Conservation (phyloP, 169 alveolate genomes). For the Miamiensis avidus region DNA sequence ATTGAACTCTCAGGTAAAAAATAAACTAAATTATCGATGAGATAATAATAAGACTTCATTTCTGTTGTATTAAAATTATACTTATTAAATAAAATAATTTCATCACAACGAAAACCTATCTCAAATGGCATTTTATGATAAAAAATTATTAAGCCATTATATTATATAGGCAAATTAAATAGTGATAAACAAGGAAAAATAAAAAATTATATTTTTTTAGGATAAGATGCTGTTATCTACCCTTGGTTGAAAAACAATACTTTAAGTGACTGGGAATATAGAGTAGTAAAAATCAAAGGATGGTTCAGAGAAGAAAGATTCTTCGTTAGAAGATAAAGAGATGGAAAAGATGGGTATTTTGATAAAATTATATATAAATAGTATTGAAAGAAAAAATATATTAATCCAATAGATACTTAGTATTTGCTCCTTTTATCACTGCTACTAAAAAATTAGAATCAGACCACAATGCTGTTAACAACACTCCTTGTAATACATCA, state of each 20-base stretch:
- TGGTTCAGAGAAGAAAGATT: conserved; percentile 48
- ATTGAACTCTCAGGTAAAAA: neutral
- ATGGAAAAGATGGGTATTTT: conserved; percentile 41
- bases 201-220: neutral
- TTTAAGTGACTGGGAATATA: conserved; percentile 43
- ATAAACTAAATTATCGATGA: too few species aligned
- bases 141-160: too few species aligned
- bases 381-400: neutral
- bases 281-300: conserved; percentile 40
- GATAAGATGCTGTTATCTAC: conserved; percentile 30
- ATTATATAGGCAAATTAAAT: too few species aligned
- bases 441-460: conserved; percentile 19
- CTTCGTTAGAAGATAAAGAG: conserved; percentile 53
- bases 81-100: too few species aligned
- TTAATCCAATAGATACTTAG: conserved; percentile 19
- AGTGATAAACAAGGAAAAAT: neutral
- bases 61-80: too few species aligned
- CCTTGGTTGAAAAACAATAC: conserved; percentile 34
- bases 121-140: too few species aligned
- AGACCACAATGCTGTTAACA: conserved; percentile 18
- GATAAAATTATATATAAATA: too few species aligned
- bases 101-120: too few species aligned
- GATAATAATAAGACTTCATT: too few species aligned
- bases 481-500: neutral
- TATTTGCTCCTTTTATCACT: conserved; percentile 48